phyloP scores from a whole-genome alignment of 2,329 filamentous ascomycete genomes.

The Colletotrichum phormii region DNA sequence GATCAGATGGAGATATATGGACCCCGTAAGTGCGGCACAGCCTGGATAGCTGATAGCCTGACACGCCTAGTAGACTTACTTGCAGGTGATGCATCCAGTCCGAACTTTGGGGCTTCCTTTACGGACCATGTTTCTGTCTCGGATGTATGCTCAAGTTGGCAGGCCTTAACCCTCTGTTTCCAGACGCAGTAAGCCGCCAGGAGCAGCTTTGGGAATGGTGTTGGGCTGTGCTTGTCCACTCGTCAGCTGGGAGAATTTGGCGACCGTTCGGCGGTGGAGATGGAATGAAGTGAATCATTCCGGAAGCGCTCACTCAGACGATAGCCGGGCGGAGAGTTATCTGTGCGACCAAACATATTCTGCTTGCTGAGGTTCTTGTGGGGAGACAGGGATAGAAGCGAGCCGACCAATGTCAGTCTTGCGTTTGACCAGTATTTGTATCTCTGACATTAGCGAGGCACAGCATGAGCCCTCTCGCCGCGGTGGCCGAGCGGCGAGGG shows the following conservation, averaged over 20 bases:
- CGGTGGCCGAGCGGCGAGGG: neutral
- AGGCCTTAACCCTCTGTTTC: neutral
- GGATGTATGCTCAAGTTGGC: neutral
- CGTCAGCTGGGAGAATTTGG: neutral
- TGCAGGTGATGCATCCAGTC: conserved; percentile 6
- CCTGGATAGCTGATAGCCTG: neutral
- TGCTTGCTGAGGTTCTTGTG: neutral
- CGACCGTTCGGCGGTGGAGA: neutral
- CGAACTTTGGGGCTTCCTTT: conserved; percentile 5
- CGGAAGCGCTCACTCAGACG: neutral
- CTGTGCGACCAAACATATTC: neutral
- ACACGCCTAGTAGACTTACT: neutral
- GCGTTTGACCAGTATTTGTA: neutral
- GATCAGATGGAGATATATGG: neutral
- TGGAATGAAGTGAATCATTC: neutral
- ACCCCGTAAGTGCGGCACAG: neutral
- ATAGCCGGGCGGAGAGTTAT: neutral
- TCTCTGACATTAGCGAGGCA: neutral
- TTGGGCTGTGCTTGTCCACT: neutral
- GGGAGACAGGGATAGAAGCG: neutral
- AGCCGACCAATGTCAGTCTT: neutral
- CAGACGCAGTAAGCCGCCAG: too few relatives aligned
- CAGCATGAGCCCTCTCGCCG: neutral
- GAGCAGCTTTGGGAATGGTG: neutral
- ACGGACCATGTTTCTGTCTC: neutral